phyloP scores from a whole-genome alignment of 257 asterid species.

The Nicotiana undulata region DNA sequence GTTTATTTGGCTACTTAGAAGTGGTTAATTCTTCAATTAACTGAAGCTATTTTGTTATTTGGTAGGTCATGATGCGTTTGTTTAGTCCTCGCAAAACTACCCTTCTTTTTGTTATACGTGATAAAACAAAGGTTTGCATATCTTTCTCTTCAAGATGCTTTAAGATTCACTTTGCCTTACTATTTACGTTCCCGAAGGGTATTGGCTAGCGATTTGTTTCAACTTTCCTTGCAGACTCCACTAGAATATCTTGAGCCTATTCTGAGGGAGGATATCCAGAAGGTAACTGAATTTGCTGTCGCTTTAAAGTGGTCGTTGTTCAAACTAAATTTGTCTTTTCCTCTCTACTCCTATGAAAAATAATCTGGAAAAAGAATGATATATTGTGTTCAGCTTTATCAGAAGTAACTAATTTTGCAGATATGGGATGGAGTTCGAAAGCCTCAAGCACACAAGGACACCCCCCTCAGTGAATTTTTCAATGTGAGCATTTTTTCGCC shows the following conservation, averaged over 20 bases:
- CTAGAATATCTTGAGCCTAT: constrained; percentile 33
- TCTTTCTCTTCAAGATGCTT: neutral
- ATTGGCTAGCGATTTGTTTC: neutral
- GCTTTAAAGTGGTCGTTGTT: neutral
- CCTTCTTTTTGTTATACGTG: constrained; percentile 50
- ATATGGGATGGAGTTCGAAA: constrained; percentile 25
- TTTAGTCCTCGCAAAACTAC: constrained; percentile 46
- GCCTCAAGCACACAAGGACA: constrained; percentile 24
- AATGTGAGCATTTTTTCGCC: constrained; percentile 13
- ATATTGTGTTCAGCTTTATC: neutral
- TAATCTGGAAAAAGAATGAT: neutral
- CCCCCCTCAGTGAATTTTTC: constrained; percentile 28
- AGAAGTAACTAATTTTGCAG: constrained; percentile 13
- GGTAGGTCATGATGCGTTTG: constrained; percentile 48
- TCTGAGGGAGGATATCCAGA: constrained; percentile 27
- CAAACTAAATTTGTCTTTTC: neutral
- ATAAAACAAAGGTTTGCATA: constrained; percentile 44
- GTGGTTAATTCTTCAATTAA: neutral
- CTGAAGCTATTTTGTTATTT: constrained; percentile 4
- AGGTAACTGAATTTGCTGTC: constrained; percentile 10
- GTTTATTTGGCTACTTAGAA: constrained; percentile 1
- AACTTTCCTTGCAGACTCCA: constrained; percentile 25
- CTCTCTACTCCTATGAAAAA: neutral
- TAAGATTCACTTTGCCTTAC: constrained; percentile 4
- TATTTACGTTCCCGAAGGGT: neutral